Base-by-base conservation (phyloP, 176 grass and related monocot genomes). In the Carex kokanica region DNA sequence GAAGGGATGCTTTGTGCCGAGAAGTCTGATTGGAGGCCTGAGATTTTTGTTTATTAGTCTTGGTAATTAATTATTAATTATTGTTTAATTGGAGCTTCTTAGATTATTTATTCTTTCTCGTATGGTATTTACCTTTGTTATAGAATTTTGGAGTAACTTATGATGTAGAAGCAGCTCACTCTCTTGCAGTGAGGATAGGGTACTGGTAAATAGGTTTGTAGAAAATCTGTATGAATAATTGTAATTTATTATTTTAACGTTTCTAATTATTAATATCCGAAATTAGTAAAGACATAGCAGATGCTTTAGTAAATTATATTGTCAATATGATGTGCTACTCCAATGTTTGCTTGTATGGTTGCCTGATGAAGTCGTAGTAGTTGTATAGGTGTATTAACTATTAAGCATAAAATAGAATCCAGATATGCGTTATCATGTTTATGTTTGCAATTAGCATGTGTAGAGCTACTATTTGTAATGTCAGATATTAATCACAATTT, bases 21-120 rank as follows among this genome's bases (percentile, higher is more conserved):
- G 73, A 98, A 98, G 66, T 85, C 89, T 23, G 82, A 98, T 83
- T 98, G 95, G 95, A 83, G 95, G 40, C 89, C 95, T 27, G 83
- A 98, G 73, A 53, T 81, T 51, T 25, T 83, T 27, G 85, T 60
- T 8, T 90, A 90, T 13, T 84, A 86, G 41, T 68, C 41, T 2
- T 90, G 64, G 83, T 72, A 53, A 53, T 60, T 74, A 43, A 23
- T 40, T 85, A 84, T 43, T 59, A 17, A 11, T 45, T 81, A 23
- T 71, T 24, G 7, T 73, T 58, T 84, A 60, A 16, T 74, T 15
- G 21, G 53, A 41, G 24, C 64, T 61, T 59, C n/a, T 27, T 63
- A 65, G n/a, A 77, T 41, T 61, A 85, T 56, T 78, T 31, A 65
- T 51, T 64, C 53, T 85, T 85, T 64, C 23, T 68, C 34, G 53